Evolutionary conservation across 148 eudicot species (phyloP).

Genomic region (Chenopodium berlandieri): DNA sequence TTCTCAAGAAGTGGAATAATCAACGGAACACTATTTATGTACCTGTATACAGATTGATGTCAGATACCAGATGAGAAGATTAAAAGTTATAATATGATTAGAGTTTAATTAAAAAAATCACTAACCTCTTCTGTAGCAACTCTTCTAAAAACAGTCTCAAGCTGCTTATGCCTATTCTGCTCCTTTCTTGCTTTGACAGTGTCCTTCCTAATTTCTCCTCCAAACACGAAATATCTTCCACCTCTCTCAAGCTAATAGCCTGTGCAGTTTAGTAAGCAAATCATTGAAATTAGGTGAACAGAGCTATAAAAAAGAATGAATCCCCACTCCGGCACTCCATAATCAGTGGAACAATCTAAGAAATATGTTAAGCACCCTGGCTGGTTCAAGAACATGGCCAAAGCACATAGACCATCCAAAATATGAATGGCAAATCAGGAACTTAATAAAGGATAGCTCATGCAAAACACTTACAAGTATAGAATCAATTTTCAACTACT

Average conservation of each 20-base stretch:
- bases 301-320: background rate
- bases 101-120: background rate
- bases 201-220: conserved; percentile 89
- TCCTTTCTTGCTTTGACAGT: conserved; percentile 78
- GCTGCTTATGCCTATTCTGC: conserved; percentile 94
- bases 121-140: conserved; percentile 74
- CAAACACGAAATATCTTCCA: conserved; percentile 75
- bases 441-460: background rate
- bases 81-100: background rate
- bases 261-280: conserved; percentile 22
- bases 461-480: background rate
- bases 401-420: background rate
- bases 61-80: conserved; percentile 15
- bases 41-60: conserved; percentile 44
- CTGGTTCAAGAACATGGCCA: background rate
- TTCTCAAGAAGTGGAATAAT: conserved; percentile 96
- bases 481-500: background rate
- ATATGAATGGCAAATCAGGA: background rate
- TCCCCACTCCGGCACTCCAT: background rate
- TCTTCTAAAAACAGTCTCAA: conserved; percentile 86
- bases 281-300: background rate
- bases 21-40: conserved; percentile 85
- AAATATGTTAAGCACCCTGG: background rate
- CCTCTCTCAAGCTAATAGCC: conserved; percentile 81
- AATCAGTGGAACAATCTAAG: background rate